Conservation (phyloP, 2,329 filamentous ascomycete genomes). For the Arthrobotrys megalospora region DNA sequence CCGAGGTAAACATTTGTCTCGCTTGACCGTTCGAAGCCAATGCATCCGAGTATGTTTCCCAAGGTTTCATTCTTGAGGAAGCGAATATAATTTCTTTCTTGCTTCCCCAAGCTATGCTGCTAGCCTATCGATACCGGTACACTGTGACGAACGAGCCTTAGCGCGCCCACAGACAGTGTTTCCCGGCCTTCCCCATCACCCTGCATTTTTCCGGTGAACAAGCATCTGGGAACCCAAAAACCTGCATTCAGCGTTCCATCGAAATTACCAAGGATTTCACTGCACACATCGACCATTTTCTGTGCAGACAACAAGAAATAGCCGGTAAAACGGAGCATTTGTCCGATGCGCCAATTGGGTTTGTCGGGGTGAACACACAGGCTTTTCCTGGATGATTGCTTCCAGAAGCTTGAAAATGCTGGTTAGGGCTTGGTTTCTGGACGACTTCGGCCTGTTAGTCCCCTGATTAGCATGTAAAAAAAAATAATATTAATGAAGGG, state of each 20-base stretch:
- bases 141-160: constrained; percentile 26
- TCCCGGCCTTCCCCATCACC: constrained; percentile 9
- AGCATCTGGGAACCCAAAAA: constrained; percentile 39
- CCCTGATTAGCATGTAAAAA: constrained; percentile 21
- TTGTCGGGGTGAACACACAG: constrained; percentile 18
- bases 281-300: not conserved
- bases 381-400: constrained; percentile 18
- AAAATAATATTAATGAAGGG: not conserved
- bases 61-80: constrained; percentile 17
- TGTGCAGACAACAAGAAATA: constrained; percentile 14
- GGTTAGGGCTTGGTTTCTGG: constrained; percentile 16
- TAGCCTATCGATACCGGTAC: constrained; percentile 15
- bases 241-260: constrained; percentile 35
- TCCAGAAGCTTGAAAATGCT: constrained; percentile 43
- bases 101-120: constrained; percentile 3
- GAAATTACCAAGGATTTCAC: constrained; percentile 38
- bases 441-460: constrained; percentile 5
- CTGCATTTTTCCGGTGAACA: constrained; percentile 59
- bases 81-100: not conserved
- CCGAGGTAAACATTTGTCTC: constrained; percentile 19
- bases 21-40: not conserved
- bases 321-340: constrained; percentile 56
- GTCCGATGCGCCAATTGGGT: constrained; percentile 50
- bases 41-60: not conserved
- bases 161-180: constrained; percentile 25